Evolutionary conservation across 306 rosid species (phyloP).

Genomic region (Rosa chinensis): DNA sequence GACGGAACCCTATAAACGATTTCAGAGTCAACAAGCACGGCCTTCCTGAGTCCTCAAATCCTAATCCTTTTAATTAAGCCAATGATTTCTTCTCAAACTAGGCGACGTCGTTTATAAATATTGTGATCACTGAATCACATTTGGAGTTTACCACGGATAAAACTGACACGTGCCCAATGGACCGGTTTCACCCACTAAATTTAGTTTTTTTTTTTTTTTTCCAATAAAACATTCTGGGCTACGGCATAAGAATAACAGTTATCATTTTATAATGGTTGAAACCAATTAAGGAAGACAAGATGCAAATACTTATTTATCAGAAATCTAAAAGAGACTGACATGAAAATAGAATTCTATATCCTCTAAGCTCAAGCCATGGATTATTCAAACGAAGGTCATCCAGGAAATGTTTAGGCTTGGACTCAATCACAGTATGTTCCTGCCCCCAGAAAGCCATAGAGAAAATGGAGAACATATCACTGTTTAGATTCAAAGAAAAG

Average conservation of each 20-base stretch:
- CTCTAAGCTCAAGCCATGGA: constrained; percentile 94
- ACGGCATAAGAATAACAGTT: not conserved
- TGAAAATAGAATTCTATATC: constrained; percentile 41
- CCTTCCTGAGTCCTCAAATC: not conserved
- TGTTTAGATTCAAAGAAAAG: constrained; percentile 24
- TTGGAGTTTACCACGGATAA: not conserved
- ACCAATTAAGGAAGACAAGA: not conserved
- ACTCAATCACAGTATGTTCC: constrained; percentile 95
- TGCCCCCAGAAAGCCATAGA: constrained; percentile 36
- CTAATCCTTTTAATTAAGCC: not conserved
- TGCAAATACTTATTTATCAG: constrained; percentile 3
- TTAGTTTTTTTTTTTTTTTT: no score
- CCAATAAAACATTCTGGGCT: constrained; percentile 14
- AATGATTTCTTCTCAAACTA: not conserved
- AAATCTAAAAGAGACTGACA: constrained; percentile 7
- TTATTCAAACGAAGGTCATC: constrained; percentile 96
- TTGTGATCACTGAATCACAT: not conserved
- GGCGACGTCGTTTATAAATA: not conserved
- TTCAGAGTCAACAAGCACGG: no score
- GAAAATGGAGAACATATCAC: constrained; percentile 19
- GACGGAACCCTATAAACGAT: constrained; percentile 25
- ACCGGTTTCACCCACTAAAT: no score
- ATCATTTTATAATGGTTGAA: constrained; percentile 7
- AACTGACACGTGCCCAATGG: not conserved
- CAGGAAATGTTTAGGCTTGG: constrained; percentile 97